Evolutionary conservation across 306 rosid species (phyloP), one percentile per base, ranked within the genome.

Genomic region (Lagenaria siceraria): DNA sequence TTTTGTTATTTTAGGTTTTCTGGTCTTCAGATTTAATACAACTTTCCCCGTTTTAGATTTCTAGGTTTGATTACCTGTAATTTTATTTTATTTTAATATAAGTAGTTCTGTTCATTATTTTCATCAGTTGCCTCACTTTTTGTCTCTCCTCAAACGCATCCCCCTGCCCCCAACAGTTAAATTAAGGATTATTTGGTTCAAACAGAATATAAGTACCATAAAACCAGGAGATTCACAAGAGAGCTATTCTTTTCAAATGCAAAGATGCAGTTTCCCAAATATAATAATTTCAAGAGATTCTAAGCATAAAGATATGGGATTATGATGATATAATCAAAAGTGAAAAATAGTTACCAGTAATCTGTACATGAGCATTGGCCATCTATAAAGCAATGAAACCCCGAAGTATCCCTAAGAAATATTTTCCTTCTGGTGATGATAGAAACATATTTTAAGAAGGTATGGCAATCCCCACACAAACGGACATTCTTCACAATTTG

Each of bases 351-450:
- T 85, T 83, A 91, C 96, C 96, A 88, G 76, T 82, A 86, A 74
- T 90, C 96, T 80, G 87, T 87, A 87, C 97, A 90, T 0, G 90
- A 94, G 84, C 98, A 94, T 71, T 80, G 89, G 27, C 98, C 98
- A 77, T 84, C 68, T 38, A 85, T 82, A 86, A 94, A 89, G 77
- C 87, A 86, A 84, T 94, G 98, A 82, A 94, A 87, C 43, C 97
- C 97, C 0, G 97, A 89, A 79, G 93, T 81, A 82, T 94, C 98
- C 83, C 96, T 80, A 25, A 89, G 81, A 78, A 84, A 58, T 65
- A 92, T 87, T 27, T 87, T 87, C 81, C 93, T 91, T 82, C 81
- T 84, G 5, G 88, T 79, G 71, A 94, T 85, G 62, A 82, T 29
- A n/a, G 98, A 89, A 77, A 83, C 88, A 87, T 81, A 85, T 81